phyloP scores from a whole-genome alignment of 2,329 filamentous ascomycete species.

The Coniochaeta pulveracea region DNA sequence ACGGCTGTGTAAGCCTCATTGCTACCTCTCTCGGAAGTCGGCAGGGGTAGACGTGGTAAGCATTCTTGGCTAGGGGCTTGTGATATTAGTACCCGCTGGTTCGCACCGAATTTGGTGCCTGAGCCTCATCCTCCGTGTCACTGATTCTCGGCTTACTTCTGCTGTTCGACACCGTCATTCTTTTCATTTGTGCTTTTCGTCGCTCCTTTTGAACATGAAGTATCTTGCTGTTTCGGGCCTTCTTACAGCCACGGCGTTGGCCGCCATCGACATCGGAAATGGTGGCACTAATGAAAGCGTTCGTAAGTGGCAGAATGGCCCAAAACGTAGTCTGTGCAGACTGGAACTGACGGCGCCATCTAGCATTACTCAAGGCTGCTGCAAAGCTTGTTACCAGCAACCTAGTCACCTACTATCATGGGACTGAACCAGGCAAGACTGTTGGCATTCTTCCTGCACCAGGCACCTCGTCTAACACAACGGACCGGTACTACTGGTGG shows the following conservation, averaged over 20 bases:
- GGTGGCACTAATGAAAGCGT: not conserved
- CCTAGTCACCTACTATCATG: slow-evolving; percentile 19
- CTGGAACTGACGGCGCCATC: not conserved
- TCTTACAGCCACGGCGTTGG: not conserved
- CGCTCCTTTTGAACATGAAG: too few species aligned
- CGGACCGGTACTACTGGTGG: slow-evolving; percentile 25
- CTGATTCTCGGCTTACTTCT: too few species aligned
- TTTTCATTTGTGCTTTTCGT: too few species aligned
- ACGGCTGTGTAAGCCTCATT: too few species aligned
- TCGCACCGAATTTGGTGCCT: too few species aligned
- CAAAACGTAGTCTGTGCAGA: not conserved
- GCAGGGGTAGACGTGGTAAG: too few species aligned
- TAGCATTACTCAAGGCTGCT: not conserved
- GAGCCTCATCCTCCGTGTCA: too few species aligned
- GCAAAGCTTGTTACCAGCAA: slow-evolving; percentile 14
- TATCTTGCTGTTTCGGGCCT: not conserved
- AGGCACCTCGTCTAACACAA: slow-evolving; percentile 10
- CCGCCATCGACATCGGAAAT: not conserved
- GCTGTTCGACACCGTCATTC: too few species aligned
- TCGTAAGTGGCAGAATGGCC: not conserved
- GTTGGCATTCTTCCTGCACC: slow-evolving; percentile 20
- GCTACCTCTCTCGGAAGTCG: too few species aligned
- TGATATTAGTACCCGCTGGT: too few species aligned
- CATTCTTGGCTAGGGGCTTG: too few species aligned
- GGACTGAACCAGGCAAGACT: slow-evolving; percentile 16